Percentiles rank a stretch among this genome's conserved stretches.
Conservation (phyloP, 1,139 yeast genomes). For the Torulaspora pretoriensis region DNA sequence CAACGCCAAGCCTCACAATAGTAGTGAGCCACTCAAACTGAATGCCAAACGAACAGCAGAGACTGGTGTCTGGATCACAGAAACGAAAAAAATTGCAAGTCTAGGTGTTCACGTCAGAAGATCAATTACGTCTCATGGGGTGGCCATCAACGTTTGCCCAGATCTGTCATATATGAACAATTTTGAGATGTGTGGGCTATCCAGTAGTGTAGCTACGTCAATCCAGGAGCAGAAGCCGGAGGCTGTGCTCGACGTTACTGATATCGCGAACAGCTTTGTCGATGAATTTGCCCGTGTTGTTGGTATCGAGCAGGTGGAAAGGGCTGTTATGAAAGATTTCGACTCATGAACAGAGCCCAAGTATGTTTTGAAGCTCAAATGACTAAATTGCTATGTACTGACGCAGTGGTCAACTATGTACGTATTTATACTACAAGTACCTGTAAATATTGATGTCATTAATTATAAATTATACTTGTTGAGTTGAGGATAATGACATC, state of each 20-base stretch:
- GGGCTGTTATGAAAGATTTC: slow-evolving; percentile 34
- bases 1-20: slow-evolving; percentile 28
- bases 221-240: slow-evolving; percentile 36
- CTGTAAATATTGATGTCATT: slow-evolving; percentile 6
- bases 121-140: slow-evolving; percentile 84
- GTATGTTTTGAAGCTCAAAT: background rate
- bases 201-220: slow-evolving; percentile 54
- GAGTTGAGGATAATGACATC: slow-evolving; percentile 17
- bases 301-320: slow-evolving; percentile 46
- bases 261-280: slow-evolving; percentile 51
- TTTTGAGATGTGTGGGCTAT: slow-evolving; percentile 82
- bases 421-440: slow-evolving; percentile 5
- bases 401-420: background rate
- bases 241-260: slow-evolving; percentile 35
- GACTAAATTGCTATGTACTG: background rate
- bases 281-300: slow-evolving; percentile 49
- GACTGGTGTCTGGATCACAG: slow-evolving; percentile 81
- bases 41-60: slow-evolving; percentile 54
- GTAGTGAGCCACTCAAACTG: slow-evolving; percentile 39
- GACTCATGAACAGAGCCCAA: slow-evolving; percentile 15
- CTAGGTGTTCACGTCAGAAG: slow-evolving; percentile 85
- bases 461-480: slow-evolving; percentile 3
- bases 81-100: slow-evolving; percentile 73
- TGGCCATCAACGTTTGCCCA: slow-evolving; percentile 74
- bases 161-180: slow-evolving; percentile 66